Conservation (phyloP, 768 basidiomycete species). For the Podaxis mareebaensis region DNA sequence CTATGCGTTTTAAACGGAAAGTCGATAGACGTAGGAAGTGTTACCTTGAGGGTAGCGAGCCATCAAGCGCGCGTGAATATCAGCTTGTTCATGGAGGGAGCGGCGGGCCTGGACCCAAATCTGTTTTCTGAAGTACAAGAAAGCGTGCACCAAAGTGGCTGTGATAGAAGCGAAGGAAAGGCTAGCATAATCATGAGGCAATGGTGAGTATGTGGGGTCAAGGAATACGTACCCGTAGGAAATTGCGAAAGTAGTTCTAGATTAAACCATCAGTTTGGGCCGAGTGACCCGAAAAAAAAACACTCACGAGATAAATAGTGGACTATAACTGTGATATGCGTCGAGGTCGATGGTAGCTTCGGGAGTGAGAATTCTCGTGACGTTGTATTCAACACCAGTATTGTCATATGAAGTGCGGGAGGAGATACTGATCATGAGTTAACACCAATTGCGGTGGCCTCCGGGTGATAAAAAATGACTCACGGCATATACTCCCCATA, state of each 20-base stretch:
- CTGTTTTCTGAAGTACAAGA: constrained; percentile 72
- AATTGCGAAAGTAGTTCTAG: constrained; percentile 65
- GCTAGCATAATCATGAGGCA: constrained; percentile 17
- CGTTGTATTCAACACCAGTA: constrained; percentile 54
- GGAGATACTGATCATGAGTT: constrained; percentile 43
- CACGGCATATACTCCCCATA: constrained; percentile 54
- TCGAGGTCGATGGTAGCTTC: constrained; percentile 53
- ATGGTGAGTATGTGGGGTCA: constrained; percentile 36
- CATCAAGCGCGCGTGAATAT: constrained; percentile 84
- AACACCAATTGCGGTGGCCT: neutral
- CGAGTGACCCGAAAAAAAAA: neutral
- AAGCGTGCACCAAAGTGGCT: constrained; percentile 66
- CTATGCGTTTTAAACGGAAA: neutral
- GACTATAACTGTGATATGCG: constrained; percentile 55
- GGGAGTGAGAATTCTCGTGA: constrained; percentile 50
- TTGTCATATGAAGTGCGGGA: constrained; percentile 65
- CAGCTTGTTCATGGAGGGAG: constrained; percentile 72
- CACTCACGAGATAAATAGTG: constrained; percentile 54
- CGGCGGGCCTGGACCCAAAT: constrained; percentile 69
- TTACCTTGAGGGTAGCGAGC: constrained; percentile 55
- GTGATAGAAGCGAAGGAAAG: constrained; percentile 78
- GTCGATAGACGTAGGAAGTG: no score
- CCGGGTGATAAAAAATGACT: constrained; percentile 21
- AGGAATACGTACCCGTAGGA: constrained; percentile 50
- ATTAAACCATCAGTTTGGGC: neutral